Evolutionary conservation across 768 basidiomycete species (phyloP), one percentile per base, ranked within the genome.

Genomic region (Kwoniella shandongensis): DNA sequence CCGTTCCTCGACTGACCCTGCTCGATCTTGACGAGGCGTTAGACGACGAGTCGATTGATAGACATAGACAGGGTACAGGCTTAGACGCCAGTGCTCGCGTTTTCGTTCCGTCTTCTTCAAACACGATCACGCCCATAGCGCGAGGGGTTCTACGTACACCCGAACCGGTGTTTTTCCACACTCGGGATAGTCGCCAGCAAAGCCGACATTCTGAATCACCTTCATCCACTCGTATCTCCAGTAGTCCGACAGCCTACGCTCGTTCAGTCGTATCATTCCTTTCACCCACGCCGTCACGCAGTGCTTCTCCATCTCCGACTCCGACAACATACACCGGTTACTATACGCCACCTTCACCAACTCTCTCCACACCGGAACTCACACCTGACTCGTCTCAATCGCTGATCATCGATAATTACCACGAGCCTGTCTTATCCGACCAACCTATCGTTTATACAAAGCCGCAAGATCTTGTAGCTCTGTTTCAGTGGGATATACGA

Each of bases 351-450:
- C 54, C 45, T 41, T 56, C 46, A 11, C 46, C 46, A 7, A 7
- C 39, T 13, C 35, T 36, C 4, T 40, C 39, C n/a, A 57, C 55
- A n/a, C 55, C 55, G 18, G 55, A 50, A 17, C 40, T 57, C 2
- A 57, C 55, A 40, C 48, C 55, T 4, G 47, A 32, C 35, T 49
- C 55, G 11, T 40, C 39, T 3, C n/a, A 25, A 22, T 18, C 22
- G 15, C 36, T 20, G 10, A 27, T 40, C 20, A n/a, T 0, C 32
- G 26, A 17, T 47, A n/a, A 18, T 17, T 7, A 20, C 23, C 0
- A 44, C 26, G 5, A 47, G 15, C 17, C 17, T 7, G 6, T 4
- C 2, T 2, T 39, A 13, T 45, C 3, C 3, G 35, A 46, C 40
- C 32, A 25, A n/a, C 30, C 57, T 18, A 51, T 58, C 15, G 11